Evolutionary conservation across 1,139 yeast species (phyloP), one percentile per base, ranked within the genome.

Genomic region (Wickerhamomyces sp.): DNA sequence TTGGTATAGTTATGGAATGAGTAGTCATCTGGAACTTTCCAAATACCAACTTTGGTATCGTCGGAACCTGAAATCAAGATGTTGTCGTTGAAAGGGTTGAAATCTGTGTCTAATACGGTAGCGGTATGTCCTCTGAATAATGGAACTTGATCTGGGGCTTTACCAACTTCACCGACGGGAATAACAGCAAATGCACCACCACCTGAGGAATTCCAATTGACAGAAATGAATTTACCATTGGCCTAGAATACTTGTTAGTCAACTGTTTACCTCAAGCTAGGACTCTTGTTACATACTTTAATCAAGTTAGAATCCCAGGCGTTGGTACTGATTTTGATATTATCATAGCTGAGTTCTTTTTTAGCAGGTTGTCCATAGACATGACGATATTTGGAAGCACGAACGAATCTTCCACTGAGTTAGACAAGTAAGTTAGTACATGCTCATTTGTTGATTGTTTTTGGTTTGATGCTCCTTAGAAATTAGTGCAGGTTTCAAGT

Each of bases 131-230:
- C 99, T 59, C 97, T 79, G 66, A 91, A 93, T 56, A 93, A 75
- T 2, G 98, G 93, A 41, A 90, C 93, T 50, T 85, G 80, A 59
- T 93, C 99, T 7, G 97, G 98, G 10, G 93, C 83, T 65, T 90
- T 93, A n/a, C 98, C 98, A 18, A 80, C 84, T 65, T 91, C 97
- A 10, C 65, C 62, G 31, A 88, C 71, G 2, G 99, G 99, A 46
- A 93, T 81, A 14, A 93, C 85, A 1, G 96, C 96, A 72, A 93
- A 91, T 0, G 98, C 94, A 45, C 99, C 99, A 51, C 98, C 98
- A 39, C 98, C 98, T 8, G 95, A 84, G 23, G 97, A 76, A 51
- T 88, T 90, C 96, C 96, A 90, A 65, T 89, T 90, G 51, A 89
- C 86, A 0, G 96, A 76, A 36, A 93, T 68, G 61, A 79, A 93